These are phyloP conservation scores for Flaveria ramosissima DNA, from an alignment of 129 eudicot genomes.

Conservation along the genomic window DNA sequence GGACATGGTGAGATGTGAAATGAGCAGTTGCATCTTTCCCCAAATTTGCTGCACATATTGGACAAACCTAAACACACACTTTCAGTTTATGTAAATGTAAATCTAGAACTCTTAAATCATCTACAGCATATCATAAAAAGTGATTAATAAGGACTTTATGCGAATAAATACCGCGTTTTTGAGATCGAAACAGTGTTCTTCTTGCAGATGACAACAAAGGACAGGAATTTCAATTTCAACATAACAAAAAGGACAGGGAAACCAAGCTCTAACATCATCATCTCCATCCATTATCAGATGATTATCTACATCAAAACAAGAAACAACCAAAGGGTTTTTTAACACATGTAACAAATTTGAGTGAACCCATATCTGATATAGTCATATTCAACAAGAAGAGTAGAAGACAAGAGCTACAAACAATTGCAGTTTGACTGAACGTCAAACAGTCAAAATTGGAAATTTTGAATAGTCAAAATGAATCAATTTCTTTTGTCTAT, in stretches of 20 bases:
- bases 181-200: constrained; percentile 84
- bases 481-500: background rate
- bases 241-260: constrained; percentile 90
- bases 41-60: constrained; percentile 81
- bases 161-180: constrained; percentile 68
- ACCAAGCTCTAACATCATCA: constrained; percentile 81
- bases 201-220: constrained; percentile 74
- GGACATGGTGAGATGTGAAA: constrained; percentile 71
- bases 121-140: background rate
- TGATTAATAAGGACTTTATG: background rate
- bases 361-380: constrained; percentile 6
- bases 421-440: constrained; percentile 7
- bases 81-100: constrained; percentile 3
- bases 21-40: constrained; percentile 78
- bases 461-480: background rate
- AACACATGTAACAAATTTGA: constrained; percentile 10
- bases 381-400: background rate
- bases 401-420: constrained; percentile 10
- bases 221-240: constrained; percentile 67
- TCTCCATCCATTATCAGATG: constrained; percentile 51
- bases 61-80: constrained; percentile 77
- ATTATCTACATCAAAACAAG: constrained; percentile 42
- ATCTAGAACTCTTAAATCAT: background rate
- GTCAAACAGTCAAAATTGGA: background rate
- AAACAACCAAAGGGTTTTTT: constrained; percentile 2